Evolutionary conservation across 306 rosid species (phyloP).

Genomic region (Corylus avellana): DNA sequence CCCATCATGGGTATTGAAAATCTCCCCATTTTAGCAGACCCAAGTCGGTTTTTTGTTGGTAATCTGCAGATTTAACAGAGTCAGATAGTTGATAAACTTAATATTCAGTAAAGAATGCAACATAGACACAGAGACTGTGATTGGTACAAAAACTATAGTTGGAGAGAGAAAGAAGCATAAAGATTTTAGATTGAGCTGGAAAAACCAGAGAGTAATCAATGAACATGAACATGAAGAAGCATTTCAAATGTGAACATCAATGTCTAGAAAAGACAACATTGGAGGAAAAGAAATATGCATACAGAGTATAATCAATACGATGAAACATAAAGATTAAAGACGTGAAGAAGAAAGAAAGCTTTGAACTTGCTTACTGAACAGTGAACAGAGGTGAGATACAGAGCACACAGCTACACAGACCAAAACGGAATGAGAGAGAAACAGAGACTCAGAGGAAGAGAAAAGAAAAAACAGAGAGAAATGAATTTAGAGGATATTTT

Average conservation of each 20-base stretch:
- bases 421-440: background rate
- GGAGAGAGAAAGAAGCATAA: background rate
- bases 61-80: conserved; percentile 25
- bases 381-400: background rate
- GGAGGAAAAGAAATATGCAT: too few species aligned
- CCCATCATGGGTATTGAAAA: conserved; percentile 43
- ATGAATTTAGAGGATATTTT: too few species aligned
- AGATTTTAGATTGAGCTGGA: background rate
- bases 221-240: background rate
- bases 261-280: background rate
- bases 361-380: background rate
- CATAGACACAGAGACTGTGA: background rate
- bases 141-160: background rate
- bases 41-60: conserved; percentile 10
- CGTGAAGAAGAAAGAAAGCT: background rate
- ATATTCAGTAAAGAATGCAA: background rate
- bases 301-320: background rate
- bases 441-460: background rate
- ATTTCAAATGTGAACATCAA: background rate
- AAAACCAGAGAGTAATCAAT: background rate
- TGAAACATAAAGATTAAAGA: background rate
- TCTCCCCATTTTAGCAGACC: conserved; percentile 47
- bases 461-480: background rate
- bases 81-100: background rate
- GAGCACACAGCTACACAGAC: background rate